Evolutionary conservation across 148 eudicot genomes (phyloP).

Genomic region (Beta vulgaris): DNA sequence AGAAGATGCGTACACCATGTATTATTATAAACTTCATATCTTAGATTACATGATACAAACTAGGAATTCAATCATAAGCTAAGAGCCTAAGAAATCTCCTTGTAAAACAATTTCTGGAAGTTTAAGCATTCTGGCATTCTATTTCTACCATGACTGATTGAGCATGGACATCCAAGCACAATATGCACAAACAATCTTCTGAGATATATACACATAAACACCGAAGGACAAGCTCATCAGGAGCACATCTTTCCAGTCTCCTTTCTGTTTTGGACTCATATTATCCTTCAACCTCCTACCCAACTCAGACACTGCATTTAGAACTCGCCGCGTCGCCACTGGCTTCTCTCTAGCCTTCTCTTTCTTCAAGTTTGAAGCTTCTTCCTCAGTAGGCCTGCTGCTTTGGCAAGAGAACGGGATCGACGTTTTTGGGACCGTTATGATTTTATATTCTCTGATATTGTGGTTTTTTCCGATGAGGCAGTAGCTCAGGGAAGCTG

Average conservation of each 20-base stretch:
- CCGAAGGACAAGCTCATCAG: conserved; percentile 91
- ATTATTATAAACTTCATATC: neutral
- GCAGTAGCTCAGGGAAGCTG: conserved; percentile 10
- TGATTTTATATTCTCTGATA: conserved; percentile 7
- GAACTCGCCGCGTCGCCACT: neutral
- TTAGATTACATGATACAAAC: neutral
- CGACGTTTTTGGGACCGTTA: conserved; percentile 17
- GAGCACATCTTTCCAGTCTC: conserved; percentile 83
- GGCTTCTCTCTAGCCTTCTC: conserved; percentile 21
- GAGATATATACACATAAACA: conserved; percentile 87
- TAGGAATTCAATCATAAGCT: neutral
- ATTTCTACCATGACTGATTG: conserved; percentile 47
- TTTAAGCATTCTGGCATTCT: too few relatives aligned
- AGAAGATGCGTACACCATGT: neutral
- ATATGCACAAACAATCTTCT: conserved; percentile 86
- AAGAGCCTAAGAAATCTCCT: too few relatives aligned
- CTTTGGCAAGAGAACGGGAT: conserved; percentile 34
- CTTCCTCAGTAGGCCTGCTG: conserved; percentile 22
- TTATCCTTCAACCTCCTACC: conserved; percentile 48
- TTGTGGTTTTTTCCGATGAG: conserved; percentile 3
- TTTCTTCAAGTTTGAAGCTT: conserved; percentile 19
- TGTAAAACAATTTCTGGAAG: too few relatives aligned
- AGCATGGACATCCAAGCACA: conserved; percentile 79
- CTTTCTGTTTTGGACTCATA: conserved; percentile 78
- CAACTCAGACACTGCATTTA: conserved; percentile 34